Base-by-base conservation (phyloP, 768 basidiomycete species). In the Pholiota molesta region DNA sequence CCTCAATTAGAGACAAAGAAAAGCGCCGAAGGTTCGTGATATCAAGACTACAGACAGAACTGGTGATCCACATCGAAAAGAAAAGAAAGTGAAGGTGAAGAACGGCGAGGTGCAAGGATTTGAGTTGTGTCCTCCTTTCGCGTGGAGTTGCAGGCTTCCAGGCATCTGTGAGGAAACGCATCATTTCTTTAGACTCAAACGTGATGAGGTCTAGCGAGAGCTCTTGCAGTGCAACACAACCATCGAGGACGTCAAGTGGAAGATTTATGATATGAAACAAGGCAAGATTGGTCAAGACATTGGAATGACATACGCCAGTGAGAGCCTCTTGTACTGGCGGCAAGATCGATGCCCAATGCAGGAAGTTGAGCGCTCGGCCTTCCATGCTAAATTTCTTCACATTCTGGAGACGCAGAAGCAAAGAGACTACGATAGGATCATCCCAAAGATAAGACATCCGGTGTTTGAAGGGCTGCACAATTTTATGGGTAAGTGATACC, bases 11-110 rank as follows among this genome's bases (percentile, higher is more conserved):
- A 17, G 45, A 40, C 5, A 53, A 31, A 14, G 56, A 53, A 1
- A 62, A 28, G 26, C 31, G 14, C 16, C 23, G 37, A 23, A 57
- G 55, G 1, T 19, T 14, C 28, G 55, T 31, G 19, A 52, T 31
- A 19, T 45, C 56, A 11, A 62, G 19, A 37, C n/a, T 29, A 11
- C 49, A 62, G 8, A 6, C 13, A 16, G 47, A 57, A 19, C 49
- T 58, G 3, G 40, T 52, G 16, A 57, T 28, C 61, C 61, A 62
- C 13, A 9, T 31, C 2, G 61, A 47, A 51, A 62, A 52, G 26
- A 57, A 44, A 13, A 21, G 23, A 14, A 62, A 53, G 1, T 39
- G 5, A 10, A 35, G 28, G 31, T 53, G 2, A 8, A 5, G 21
- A 7, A 57, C 51, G 9, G 13, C 44, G 37, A 62, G 28, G 19